Evolutionary conservation across 2,329 filamentous ascomycete genomes (phyloP).

Genomic region (Penicillium sp.): DNA sequence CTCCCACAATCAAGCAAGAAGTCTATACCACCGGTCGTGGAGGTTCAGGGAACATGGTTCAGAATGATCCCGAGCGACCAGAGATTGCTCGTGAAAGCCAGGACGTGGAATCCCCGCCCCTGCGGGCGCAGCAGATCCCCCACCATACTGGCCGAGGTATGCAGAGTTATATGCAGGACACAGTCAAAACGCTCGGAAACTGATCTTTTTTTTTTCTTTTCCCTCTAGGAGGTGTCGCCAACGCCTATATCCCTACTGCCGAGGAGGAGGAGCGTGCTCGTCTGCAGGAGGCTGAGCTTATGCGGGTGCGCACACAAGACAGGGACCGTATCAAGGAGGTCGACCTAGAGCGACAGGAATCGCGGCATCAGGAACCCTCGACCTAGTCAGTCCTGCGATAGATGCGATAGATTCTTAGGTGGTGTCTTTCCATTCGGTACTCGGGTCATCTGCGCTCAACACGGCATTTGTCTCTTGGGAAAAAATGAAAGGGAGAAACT

Average conservation of each 20-base stretch:
- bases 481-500: neutral
- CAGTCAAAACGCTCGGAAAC: neutral
- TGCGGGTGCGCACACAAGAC: slow-evolving; percentile 31
- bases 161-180: slow-evolving; percentile 4
- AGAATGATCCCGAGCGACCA: slow-evolving; percentile 65
- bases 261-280: slow-evolving; percentile 28
- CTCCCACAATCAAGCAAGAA: slow-evolving; percentile 79
- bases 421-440: neutral
- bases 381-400: neutral
- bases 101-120: slow-evolving; percentile 66
- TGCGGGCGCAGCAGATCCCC: slow-evolving; percentile 39
- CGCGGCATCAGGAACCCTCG: neutral
- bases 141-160: slow-evolving; percentile 47
- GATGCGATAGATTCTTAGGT: neutral
- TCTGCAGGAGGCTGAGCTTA: slow-evolving; percentile 36
- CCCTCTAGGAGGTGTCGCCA: slow-evolving; percentile 35
- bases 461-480: neutral
- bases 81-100: slow-evolving; percentile 74
- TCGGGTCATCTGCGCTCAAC: neutral
- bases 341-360: slow-evolving; percentile 21
- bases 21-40: slow-evolving; percentile 88
- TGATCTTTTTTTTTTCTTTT: neutral
- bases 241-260: slow-evolving; percentile 33
- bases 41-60: slow-evolving; percentile 85
- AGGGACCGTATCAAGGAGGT: slow-evolving; percentile 30